Evolutionary conservation across 768 basidiomycete species (phyloP), one percentile per base, ranked within the genome.

Genomic region (Suillus decipiens): DNA sequence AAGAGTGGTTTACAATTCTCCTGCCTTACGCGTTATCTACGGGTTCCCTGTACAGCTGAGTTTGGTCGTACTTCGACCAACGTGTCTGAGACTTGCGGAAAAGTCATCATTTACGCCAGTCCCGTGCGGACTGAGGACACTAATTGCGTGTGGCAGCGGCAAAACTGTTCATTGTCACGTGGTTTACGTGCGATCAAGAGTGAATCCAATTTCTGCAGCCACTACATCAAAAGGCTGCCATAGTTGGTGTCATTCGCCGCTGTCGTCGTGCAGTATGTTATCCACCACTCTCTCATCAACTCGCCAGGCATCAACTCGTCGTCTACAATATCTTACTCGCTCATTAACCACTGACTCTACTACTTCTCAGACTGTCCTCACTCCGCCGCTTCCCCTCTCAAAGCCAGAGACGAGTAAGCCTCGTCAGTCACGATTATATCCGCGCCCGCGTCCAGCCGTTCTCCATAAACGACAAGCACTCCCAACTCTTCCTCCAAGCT

Each of bases 401-500:
- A 71, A 74, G 55, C 50, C 69, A 56, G 73, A 77, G 36, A 64
- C 69, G 10, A 37, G 66, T 47, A 70, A 76, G 48, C 66, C 77
- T 37, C 72, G 73, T 37, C 67, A 69, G n/a, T 71, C 79, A 41
- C 79, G 76, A 33, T 73, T 84, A 45, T 71, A 79, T 61, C 82
- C 81, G 5, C 75, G 78, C 3, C 82, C 83, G 1, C 78, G 83
- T 2, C 77, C 79, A 2, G 67, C 66, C 0, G 19, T 66, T 4
- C 60, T 65, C 14, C 70, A 64, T 36, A 67, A 71, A 41, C 73
- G 68, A 15, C 77, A 72, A 45, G 71, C 68, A 10, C 76, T 89
- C 0, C 84, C 86, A 1, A 75, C 77, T 34, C 83, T 93, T 11
- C 91, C 92, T 0, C 78, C 89, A 1, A 81, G 81, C 0, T 93